Evolutionary conservation across 805 yeast genomes (phyloP), one percentile per base, ranked within the genome.

Genomic region (Candida incommunis): DNA sequence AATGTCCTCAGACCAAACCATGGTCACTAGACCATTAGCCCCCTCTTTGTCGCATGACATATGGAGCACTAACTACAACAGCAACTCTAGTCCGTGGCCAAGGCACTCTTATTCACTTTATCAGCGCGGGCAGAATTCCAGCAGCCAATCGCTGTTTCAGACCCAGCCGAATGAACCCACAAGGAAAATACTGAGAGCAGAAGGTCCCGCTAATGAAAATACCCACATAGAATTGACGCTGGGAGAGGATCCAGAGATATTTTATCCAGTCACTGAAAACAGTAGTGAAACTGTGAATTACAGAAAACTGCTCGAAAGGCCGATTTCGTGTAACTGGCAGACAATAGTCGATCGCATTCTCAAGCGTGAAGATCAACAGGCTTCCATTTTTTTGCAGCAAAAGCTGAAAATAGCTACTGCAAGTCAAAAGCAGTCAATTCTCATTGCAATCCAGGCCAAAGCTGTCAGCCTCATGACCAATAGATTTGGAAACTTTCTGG

Each of bases 401-500:
- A 61, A 66, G 44, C 58, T 67, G 26, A 59, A 58, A 43, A 47
- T 50, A 3, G 56, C 64, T 13, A 46, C 53, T 21, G 48, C 52
- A 1, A 60, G 49, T 16, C 65, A 64, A 43, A 58, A 51, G 35
- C 54, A 53, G 20, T 45, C 48, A 11, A 59, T 66, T 15, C 52
- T 61, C 18, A 54, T 49, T 13, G 58, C 59, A 2, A 60, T 66
- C 16, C 46, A 52, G 16, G 54, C 50, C 3, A 56, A 57, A 18
- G 52, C 58, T 3, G 53, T 53, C 40, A 49, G 45, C n/a, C 57
- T 67, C 15, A 66, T 67, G 66, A 46, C 55, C 23, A 66, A 67
- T 51, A 50, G 67, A 20, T 67, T 67, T 46, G 71, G 71, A 3
- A 67, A 67, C 51, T 67, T 67, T 43, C 55, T 67, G 9, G 61